These are phyloP conservation scores for Fimicolochytrium jonesii DNA, from an alignment of 192 early-diverging fungal species.

Conservation along the genomic window DNA sequence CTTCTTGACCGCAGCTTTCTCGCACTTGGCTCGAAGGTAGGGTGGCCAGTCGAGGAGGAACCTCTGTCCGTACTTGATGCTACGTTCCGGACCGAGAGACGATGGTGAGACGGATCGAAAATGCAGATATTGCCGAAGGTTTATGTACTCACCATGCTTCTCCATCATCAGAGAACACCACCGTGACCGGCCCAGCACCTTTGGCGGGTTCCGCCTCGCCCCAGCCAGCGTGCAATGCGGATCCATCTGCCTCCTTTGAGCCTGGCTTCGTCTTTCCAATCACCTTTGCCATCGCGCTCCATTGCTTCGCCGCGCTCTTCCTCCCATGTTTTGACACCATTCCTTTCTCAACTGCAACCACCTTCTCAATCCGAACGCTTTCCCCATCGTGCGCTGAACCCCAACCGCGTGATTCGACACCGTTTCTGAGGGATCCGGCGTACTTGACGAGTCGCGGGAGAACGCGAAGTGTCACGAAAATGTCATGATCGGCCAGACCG, in stretches of 20 bases:
- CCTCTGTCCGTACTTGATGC: constrained; percentile 52
- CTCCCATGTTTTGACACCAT: constrained; percentile 38
- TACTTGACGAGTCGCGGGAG: constrained; percentile 68
- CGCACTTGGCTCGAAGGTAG: constrained; percentile 27
- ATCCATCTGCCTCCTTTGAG: not conserved
- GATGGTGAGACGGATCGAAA: not conserved
- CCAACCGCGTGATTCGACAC: constrained; percentile 61
- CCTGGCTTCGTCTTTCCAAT: constrained; percentile 7
- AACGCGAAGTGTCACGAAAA: constrained; percentile 64
- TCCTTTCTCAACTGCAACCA: constrained; percentile 48
- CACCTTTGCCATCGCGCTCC: constrained; percentile 30
- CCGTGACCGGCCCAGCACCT: constrained; percentile 36
- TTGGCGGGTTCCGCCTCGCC: not conserved
- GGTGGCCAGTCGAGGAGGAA: constrained; percentile 47
- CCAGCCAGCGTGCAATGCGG: not conserved
- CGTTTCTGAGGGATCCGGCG: constrained; percentile 54
- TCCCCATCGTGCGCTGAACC: constrained; percentile 69
- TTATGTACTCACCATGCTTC: constrained; percentile 48
- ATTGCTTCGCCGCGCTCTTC: constrained; percentile 36
- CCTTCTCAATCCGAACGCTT: constrained; percentile 60
- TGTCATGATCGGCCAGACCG: constrained; percentile 54
- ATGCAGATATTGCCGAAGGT: not conserved
- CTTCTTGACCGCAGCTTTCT: no score
- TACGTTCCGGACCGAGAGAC: constrained; percentile 5
- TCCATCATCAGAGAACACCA: constrained; percentile 54